These are phyloP conservation scores for Collybiopsis luxurians DNA, from an alignment of 768 basidiomycete genomes.

Conservation along the genomic window DNA sequence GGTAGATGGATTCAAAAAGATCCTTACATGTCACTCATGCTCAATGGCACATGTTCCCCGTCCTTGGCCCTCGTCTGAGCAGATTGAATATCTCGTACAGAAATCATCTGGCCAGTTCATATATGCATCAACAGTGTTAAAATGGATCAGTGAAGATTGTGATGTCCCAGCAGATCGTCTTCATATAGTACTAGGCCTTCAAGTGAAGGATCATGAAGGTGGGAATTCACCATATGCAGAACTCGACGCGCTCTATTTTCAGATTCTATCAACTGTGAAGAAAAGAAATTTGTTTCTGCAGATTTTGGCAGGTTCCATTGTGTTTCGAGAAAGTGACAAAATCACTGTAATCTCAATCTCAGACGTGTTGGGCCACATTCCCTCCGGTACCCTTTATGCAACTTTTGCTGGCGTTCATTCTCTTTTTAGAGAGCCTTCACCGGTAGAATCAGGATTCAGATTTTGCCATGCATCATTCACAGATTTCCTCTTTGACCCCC, in stretches of 20 bases:
- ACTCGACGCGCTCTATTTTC: not conserved
- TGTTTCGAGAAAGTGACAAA: not conserved
- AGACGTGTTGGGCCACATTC: not conserved
- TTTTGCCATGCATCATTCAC: conserved; percentile 30
- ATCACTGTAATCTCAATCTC: not conserved
- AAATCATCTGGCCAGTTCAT: no score
- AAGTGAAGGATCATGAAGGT: not conserved
- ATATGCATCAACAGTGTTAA: no score
- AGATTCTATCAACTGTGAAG: not conserved
- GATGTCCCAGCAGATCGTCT: no score
- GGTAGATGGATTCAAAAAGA: no score
- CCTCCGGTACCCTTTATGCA: not conserved
- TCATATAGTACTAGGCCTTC: no score
- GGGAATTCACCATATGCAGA: not conserved
- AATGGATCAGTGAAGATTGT: no score
- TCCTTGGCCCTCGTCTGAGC: no score
- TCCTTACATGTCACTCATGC: no score
- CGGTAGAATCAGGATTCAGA: conserved; percentile 20
- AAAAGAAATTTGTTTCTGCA: no score
- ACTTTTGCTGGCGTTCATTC: conserved; percentile 7
- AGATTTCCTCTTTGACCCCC: conserved; percentile 28
- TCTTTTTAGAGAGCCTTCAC: conserved; percentile 5
- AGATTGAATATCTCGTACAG: no score
- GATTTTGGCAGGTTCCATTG: not conserved
- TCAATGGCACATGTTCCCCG: no score